Conservation (phyloP, 2,329 filamentous ascomycete species). For the Beauveria sp. region DNA sequence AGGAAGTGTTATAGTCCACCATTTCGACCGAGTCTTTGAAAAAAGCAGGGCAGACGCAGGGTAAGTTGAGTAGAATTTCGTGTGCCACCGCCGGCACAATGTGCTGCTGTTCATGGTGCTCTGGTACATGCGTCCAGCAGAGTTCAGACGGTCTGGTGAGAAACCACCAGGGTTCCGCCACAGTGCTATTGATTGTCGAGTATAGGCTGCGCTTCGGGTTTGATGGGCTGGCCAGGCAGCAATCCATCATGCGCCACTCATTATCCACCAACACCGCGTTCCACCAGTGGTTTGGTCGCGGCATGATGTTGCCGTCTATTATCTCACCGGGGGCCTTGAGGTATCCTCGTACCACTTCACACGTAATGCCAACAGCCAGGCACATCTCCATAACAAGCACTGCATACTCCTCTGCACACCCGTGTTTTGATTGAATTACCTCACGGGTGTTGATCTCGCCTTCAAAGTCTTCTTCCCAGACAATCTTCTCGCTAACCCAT, state of each 20-base stretch:
- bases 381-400: conserved; percentile 91
- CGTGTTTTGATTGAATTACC: conserved; percentile 77
- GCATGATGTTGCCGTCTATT: conserved; percentile 70
- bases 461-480: conserved; percentile 93
- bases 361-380: conserved; percentile 74
- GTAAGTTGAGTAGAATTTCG: conserved; percentile 78
- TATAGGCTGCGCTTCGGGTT: conserved; percentile 74
- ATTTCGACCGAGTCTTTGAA: conserved; percentile 78
- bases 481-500: conserved; percentile 91
- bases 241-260: conserved; percentile 96
- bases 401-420: conserved; percentile 83
- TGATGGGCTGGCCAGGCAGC: conserved; percentile 82
- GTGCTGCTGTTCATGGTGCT: conserved; percentile 83
- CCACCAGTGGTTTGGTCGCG: conserved; percentile 96
- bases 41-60: conserved; percentile 77
- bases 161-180: conserved; percentile 89
- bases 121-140: conserved; percentile 92
- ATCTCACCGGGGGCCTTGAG: conserved; percentile 84
- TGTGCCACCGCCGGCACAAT: conserved; percentile 82
- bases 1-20: conserved; percentile 83
- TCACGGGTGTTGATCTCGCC: conserved; percentile 74
- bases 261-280: conserved; percentile 88
- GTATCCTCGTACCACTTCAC: conserved; percentile 82
- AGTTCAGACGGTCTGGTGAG: conserved; percentile 80
- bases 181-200: conserved; percentile 60